These are phyloP conservation scores for Coemansia sp. DNA, from an alignment of 192 early-diverging fungal genomes.

Conservation along the genomic window DNA sequence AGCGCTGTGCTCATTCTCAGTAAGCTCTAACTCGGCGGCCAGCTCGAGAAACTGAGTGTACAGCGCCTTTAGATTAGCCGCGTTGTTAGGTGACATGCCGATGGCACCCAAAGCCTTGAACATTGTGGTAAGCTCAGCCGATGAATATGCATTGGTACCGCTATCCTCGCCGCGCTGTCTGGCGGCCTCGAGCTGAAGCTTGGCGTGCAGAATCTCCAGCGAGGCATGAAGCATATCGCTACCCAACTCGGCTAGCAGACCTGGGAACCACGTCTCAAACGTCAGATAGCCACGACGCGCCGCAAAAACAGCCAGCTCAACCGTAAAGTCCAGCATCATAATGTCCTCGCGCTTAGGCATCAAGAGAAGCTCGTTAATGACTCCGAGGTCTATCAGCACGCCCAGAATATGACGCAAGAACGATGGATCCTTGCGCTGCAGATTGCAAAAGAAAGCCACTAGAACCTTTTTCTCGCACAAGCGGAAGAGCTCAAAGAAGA, in stretches of 20 bases:
- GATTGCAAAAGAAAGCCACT: conserved; percentile 51
- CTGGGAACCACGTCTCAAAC: conserved; percentile 54
- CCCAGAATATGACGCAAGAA: conserved; percentile 39
- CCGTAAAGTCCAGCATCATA: conserved; percentile 53
- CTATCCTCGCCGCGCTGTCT: conserved; percentile 52
- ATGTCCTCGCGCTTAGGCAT: conserved; percentile 53
- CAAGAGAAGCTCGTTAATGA: conserved; percentile 45
- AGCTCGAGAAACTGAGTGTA: conserved; percentile 52
- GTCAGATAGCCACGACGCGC: conserved; percentile 49
- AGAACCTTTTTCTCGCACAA: conserved; percentile 50
- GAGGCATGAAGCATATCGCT: conserved; percentile 50
- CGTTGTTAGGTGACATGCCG: conserved; percentile 51
- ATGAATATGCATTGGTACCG: conserved; percentile 28
- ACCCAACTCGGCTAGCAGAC: conserved; percentile 45
- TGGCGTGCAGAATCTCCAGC: conserved; percentile 51
- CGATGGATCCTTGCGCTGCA: conserved; percentile 46
- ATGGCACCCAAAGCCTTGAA: conserved; percentile 41
- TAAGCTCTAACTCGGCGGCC: conserved; percentile 33
- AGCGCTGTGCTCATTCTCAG: conserved; percentile 33
- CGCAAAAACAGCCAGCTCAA: conserved; percentile 53
- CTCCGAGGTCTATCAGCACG: conserved; percentile 41
- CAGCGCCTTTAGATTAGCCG: conserved; percentile 54
- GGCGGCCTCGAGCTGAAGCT: conserved; percentile 50
- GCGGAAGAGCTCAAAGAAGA: conserved; percentile 56
- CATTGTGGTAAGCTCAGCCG: conserved; percentile 45